Percentiles rank a stretch among this genome's conserved stretches.
Conservation (phyloP, 2,329 filamentous ascomycete species). For the Beauveria medogensis region DNA sequence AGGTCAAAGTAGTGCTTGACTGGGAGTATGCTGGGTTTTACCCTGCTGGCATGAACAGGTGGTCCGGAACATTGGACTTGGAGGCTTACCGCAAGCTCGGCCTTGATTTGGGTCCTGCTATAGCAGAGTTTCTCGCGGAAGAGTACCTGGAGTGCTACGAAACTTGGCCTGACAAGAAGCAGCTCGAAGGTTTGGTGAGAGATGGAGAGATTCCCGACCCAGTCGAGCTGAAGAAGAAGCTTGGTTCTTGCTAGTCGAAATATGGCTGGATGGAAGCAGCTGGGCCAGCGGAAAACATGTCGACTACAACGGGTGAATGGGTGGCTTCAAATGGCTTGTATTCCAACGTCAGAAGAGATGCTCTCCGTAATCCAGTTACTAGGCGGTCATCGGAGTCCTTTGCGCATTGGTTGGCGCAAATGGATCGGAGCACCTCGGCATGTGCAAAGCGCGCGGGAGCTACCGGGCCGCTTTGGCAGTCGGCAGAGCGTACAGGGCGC, state of each 20-base stretch:
- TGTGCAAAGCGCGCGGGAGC: constrained; percentile 4
- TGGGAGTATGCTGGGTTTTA: constrained; percentile 15
- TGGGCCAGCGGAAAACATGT: neutral
- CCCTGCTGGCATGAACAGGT: constrained; percentile 12
- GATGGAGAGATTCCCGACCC: neutral
- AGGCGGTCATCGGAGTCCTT: neutral
- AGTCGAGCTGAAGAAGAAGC: neutral
- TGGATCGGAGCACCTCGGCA: constrained; percentile 5
- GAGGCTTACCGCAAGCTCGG: constrained; percentile 1
- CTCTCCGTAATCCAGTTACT: too few relatives aligned
- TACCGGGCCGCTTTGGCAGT: neutral
- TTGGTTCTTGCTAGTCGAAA: neutral
- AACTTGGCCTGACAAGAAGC: neutral
- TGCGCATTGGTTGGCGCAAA: neutral
- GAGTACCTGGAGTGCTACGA: constrained; percentile 14
- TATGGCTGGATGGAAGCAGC: neutral
- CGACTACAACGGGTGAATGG: neutral
- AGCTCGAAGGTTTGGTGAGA: neutral
- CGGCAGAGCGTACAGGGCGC: too few relatives aligned
- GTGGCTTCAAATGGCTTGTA: neutral
- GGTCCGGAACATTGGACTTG: constrained; percentile 11
- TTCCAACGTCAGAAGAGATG: too few relatives aligned
- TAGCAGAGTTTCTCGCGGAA: constrained; percentile 6
- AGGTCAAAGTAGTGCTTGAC: constrained; percentile 13
- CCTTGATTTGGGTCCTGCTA: neutral